Percentiles rank a stretch among this genome's conserved stretches.
Conservation (phyloP, 2,329 filamentous ascomycete species). For the Laburnicola sp. region DNA sequence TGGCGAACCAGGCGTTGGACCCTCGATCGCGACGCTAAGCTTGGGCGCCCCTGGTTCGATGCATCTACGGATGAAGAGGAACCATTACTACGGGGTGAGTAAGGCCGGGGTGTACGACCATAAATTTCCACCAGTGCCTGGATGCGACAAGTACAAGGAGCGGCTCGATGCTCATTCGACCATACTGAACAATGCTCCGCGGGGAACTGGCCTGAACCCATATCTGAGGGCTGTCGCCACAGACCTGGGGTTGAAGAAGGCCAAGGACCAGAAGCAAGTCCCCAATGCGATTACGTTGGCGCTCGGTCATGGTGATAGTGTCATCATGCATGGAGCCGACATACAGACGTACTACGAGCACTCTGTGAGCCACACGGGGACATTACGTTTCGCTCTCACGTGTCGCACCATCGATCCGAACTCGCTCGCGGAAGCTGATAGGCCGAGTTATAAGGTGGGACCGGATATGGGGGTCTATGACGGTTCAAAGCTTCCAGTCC, state of each 20-base stretch:
- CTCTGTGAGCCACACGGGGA: constrained; percentile 55
- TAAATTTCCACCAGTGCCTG: constrained; percentile 29
- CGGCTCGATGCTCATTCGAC: constrained; percentile 37
- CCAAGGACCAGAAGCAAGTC: constrained; percentile 35
- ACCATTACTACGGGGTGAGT: constrained; percentile 48
- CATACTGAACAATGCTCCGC: constrained; percentile 18
- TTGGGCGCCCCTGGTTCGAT: constrained; percentile 63
- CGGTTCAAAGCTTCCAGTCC: constrained; percentile 20
- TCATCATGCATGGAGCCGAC: constrained; percentile 63
- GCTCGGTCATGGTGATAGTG: constrained; percentile 65
- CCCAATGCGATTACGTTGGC: constrained; percentile 49
- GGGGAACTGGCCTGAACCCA: constrained; percentile 21
- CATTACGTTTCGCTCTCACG: constrained; percentile 61
- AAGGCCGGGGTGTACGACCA: constrained; percentile 40
- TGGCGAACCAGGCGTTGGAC: constrained; percentile 64
- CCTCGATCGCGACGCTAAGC: constrained; percentile 62
- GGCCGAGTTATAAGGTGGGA: constrained; percentile 44
- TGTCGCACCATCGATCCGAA: constrained; percentile 56
- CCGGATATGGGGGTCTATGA: constrained; percentile 44
- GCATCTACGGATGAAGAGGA: constrained; percentile 60
- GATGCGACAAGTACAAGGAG: constrained; percentile 37
- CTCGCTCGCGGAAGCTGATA: constrained; percentile 46
- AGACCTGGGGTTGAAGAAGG: background rate
- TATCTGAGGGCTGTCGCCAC: constrained; percentile 36
- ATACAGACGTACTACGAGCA: constrained; percentile 67